Percentiles rank a stretch among this genome's conserved stretches.
Evolutionary conservation across 1,139 yeast species (phyloP).

Genomic region (Geotrichum bryndzae): DNA sequence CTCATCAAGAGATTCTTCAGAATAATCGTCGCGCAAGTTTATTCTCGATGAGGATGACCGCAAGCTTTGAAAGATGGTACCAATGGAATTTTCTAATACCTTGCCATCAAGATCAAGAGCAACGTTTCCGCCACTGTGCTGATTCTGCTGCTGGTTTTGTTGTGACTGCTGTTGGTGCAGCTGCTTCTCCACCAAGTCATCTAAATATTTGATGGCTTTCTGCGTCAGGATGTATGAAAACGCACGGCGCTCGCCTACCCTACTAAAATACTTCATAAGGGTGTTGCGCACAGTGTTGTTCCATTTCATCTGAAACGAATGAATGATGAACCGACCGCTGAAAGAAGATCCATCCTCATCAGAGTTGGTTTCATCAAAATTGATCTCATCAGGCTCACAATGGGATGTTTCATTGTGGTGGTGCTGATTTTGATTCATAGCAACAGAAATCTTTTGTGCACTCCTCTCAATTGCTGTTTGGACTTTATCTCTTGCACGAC

Average conservation of each 20-base stretch:
- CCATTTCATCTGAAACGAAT: conserved; percentile 76
- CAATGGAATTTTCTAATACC: conserved; percentile 6
- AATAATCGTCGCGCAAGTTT: not conserved
- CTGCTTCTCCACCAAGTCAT: conserved; percentile 40
- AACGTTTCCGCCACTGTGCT: not conserved
- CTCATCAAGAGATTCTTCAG: not conserved
- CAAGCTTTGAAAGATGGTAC: conserved; percentile 17
- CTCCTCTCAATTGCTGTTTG: conserved; percentile 12
- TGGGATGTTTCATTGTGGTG: conserved; percentile 11
- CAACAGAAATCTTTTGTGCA: conserved; percentile 14
- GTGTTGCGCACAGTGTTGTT: conserved; percentile 59
- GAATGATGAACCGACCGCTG: conserved; percentile 73
- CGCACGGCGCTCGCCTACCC: conserved; percentile 51
- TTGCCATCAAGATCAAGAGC: conserved; percentile 1
- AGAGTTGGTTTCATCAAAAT: conserved; percentile 1
- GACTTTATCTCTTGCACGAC: conserved; percentile 5
- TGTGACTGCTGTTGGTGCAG: not conserved
- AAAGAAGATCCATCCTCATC: conserved; percentile 38
- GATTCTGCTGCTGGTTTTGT: not conserved
- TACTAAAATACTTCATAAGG: conserved; percentile 55
- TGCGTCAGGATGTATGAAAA: conserved; percentile 59
- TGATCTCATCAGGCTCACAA: not conserved
- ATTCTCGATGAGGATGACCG: conserved; percentile 8
- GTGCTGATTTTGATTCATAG: not conserved
- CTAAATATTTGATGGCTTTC: conserved; percentile 63